Evolutionary conservation across 2,329 filamentous ascomycete genomes (phyloP).

Genomic region (Beauveria rudraprayagi): DNA sequence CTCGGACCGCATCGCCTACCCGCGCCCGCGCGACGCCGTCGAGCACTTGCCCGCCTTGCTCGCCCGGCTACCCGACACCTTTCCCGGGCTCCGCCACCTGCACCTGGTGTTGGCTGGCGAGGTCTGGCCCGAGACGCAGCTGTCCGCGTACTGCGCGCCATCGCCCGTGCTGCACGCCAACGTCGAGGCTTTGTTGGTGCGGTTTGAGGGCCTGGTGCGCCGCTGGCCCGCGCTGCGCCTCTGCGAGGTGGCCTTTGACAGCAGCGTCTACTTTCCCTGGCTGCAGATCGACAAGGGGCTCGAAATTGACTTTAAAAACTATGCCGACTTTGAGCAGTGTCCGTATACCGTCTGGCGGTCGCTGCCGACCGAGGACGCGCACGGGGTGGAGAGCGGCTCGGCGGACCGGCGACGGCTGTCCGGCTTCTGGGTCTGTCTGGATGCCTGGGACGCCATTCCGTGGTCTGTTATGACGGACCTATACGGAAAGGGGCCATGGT

Average conservation of each 20-base stretch:
- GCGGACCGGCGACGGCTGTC: not conserved
- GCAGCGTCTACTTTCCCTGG: constrained; percentile 11
- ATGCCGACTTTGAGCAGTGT: constrained; percentile 6
- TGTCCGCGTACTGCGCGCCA: not conserved
- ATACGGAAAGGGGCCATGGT: constrained; percentile 3
- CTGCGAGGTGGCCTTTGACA: constrained; percentile 3
- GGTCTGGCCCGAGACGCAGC: constrained; percentile 1
- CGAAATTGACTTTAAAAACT: constrained; percentile 2
- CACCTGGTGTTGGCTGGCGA: constrained; percentile 4
- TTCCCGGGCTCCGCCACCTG: not conserved
- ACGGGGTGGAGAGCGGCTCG: no score
- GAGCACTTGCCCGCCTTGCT: not conserved
- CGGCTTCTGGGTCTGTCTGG: constrained; percentile 2
- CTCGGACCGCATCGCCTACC: not conserved
- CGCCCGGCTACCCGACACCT: not conserved
- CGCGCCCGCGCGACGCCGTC: constrained; percentile 3
- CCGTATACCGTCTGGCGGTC: constrained; percentile 1
- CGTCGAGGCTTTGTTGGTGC: not conserved
- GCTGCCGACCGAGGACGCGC: not conserved
- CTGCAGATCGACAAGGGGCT: not conserved
- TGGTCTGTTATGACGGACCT: constrained; percentile 6
- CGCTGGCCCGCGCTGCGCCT: not conserved
- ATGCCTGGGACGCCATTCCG: constrained; percentile 8
- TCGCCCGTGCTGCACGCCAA: not conserved
- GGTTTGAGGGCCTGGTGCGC: not conserved